Conservation (phyloP, 2,329 filamentous ascomycete genomes). For the Diaporthe destruens region DNA sequence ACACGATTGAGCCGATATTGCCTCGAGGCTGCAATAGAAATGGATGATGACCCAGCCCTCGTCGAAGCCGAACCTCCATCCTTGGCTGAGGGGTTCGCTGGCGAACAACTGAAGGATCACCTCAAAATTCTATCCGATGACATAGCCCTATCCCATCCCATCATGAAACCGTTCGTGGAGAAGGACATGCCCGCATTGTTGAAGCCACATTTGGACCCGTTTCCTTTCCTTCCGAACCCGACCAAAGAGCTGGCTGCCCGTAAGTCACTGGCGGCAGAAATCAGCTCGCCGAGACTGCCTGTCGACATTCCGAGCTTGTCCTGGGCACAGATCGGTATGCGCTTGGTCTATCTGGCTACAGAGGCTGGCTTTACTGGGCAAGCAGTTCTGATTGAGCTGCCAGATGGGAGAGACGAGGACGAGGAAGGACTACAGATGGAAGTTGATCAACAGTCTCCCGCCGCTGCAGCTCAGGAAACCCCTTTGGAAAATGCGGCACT, state of each 20-base stretch:
- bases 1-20: constrained; percentile 70
- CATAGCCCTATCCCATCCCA: constrained; percentile 70
- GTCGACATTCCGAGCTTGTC: constrained; percentile 52
- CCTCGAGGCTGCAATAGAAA: constrained; percentile 74
- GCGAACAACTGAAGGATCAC: constrained; percentile 70
- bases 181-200: constrained; percentile 64
- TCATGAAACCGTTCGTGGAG: constrained; percentile 68
- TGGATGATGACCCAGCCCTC: constrained; percentile 75
- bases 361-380: constrained; percentile 52
- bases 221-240: constrained; percentile 71
- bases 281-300: constrained; percentile 43
- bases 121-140: constrained; percentile 67
- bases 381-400: constrained; percentile 53
- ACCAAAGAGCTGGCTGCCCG: constrained; percentile 55
- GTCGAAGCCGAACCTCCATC: constrained; percentile 73
- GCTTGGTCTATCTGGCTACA: constrained; percentile 53
- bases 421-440: constrained; percentile 54
- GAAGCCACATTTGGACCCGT: constrained; percentile 69
- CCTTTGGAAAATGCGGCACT: constrained; percentile 32
- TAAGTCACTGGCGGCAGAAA: constrained; percentile 43
- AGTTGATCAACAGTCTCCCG: constrained; percentile 52
- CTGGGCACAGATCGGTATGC: constrained; percentile 59
- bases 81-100: constrained; percentile 72
- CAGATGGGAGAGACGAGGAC: constrained; percentile 53
- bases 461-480: constrained; percentile 37